phyloP scores from a whole-genome alignment of 495 filamentous ascomycete species.

The Penicillium pulvis region DNA sequence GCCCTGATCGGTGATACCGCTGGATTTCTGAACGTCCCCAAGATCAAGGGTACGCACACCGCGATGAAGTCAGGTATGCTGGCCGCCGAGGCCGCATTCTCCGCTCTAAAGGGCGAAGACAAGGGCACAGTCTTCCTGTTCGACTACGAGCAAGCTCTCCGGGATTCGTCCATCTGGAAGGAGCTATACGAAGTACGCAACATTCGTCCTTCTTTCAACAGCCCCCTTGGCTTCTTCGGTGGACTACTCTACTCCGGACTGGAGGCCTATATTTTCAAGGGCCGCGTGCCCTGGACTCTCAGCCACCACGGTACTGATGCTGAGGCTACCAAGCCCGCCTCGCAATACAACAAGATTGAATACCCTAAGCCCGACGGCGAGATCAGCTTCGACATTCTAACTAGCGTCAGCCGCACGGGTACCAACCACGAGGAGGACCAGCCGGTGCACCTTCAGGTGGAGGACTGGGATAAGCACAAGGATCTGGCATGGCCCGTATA shows the following conservation, averaged over 20 bases:
- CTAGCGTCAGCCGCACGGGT: slow-evolving; percentile 87
- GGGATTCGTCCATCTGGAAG: slow-evolving; percentile 85
- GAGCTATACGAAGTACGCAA: slow-evolving; percentile 96
- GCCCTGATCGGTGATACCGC: slow-evolving; percentile 96
- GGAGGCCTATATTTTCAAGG: slow-evolving; percentile 85
- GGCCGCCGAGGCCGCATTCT: slow-evolving; percentile 85
- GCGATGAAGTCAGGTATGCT: slow-evolving; percentile 98
- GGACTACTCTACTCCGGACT: slow-evolving; percentile 92
- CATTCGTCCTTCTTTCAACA: slow-evolving; percentile 93
- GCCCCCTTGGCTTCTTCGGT: slow-evolving; percentile 78
- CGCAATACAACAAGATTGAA: slow-evolving; percentile 82
- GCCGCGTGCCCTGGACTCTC: slow-evolving; percentile 88
- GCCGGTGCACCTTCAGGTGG: slow-evolving; percentile 90
- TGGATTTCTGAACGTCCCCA: slow-evolving; percentile 96
- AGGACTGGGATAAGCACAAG: slow-evolving; percentile 91
- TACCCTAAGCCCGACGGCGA: slow-evolving; percentile 96
- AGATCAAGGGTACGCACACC: slow-evolving; percentile 98
- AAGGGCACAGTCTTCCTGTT: slow-evolving; percentile 82
- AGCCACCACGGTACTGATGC: slow-evolving; percentile 69
- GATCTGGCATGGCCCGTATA: slow-evolving; percentile 80
- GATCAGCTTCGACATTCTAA: slow-evolving; percentile 94
- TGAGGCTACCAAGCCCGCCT: slow-evolving; percentile 77
- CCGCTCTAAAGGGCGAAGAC: slow-evolving; percentile 62
- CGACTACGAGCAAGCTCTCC: slow-evolving; percentile 91
- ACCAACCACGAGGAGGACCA: slow-evolving; percentile 99